Conservation (phyloP, 2,329 filamentous ascomycete species). For the Botrytis paeoniae region DNA sequence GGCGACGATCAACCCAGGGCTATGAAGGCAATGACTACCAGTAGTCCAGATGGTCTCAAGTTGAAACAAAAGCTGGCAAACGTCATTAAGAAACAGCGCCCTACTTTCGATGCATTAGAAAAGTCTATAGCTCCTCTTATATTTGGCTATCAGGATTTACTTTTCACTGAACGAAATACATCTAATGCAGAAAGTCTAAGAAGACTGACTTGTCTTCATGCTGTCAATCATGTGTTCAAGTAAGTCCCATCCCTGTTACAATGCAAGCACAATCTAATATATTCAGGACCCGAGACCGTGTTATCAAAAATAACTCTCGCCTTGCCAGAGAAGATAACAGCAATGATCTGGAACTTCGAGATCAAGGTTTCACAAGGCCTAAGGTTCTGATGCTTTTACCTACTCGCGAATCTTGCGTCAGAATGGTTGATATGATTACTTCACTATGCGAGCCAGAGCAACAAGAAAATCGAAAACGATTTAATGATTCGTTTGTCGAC, state of each 20-base stretch:
- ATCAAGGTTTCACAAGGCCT: constrained; percentile 93
- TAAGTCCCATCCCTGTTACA: constrained; percentile 39
- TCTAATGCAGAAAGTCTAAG: constrained; percentile 67
- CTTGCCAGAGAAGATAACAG: constrained; percentile 63
- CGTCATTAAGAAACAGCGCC: constrained; percentile 51
- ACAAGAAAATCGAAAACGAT: constrained; percentile 91
- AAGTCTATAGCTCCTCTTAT: constrained; percentile 66
- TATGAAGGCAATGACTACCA: constrained; percentile 19
- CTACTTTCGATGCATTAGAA: constrained; percentile 59
- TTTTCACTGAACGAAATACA: constrained; percentile 70
- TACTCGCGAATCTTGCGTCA: constrained; percentile 80
- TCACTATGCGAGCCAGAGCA: constrained; percentile 78
- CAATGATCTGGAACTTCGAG: constrained; percentile 70
- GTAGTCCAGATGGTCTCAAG: constrained; percentile 49
- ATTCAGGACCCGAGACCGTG: constrained; percentile 72
- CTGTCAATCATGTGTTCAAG: constrained; percentile 90
- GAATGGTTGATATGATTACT: constrained; percentile 73
- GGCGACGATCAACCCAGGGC: constrained; percentile 40
- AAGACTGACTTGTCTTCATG: constrained; percentile 74
- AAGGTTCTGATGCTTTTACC: constrained; percentile 90
- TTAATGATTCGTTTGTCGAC: constrained; percentile 76
- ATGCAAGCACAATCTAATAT: constrained; percentile 22
- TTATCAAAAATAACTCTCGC: constrained; percentile 88
- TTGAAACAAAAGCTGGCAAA: constrained; percentile 69
- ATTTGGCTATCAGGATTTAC: constrained; percentile 78